phyloP scores from a whole-genome alignment of 495 filamentous ascomycete genomes.

The Penicillium arizonense region DNA sequence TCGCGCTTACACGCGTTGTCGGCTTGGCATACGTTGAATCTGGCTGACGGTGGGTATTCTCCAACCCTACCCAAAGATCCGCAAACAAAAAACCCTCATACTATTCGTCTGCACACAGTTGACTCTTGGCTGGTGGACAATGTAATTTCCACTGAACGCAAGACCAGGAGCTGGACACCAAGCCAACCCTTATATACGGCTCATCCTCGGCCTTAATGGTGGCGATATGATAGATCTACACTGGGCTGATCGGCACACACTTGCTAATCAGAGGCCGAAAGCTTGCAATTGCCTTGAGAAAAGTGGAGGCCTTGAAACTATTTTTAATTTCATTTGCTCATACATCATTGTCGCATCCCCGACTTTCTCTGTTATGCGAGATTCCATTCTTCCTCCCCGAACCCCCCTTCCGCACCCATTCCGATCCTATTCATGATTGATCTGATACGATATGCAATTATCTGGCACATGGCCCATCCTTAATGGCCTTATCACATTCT shows the following conservation, averaged over 20 bases:
- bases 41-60: too few relatives aligned
- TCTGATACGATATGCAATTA: constrained; percentile 2
- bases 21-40: constrained; percentile 3
- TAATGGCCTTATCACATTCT: constrained; percentile 1
- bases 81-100: neutral
- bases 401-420: neutral
- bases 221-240: constrained; percentile 5
- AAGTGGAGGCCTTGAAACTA: constrained; percentile 10
- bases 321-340: constrained; percentile 2
- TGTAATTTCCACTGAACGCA: too few relatives aligned
- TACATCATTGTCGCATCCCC: constrained; percentile 9
- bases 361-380: constrained; percentile 1
- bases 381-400: neutral
- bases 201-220: neutral
- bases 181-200: neutral
- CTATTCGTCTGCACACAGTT: too few relatives aligned
- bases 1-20: constrained; percentile 2
- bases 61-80: neutral
- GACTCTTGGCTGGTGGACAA: too few relatives aligned
- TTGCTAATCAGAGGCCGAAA: constrained; percentile 2
- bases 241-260: constrained; percentile 1
- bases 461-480: constrained; percentile 8
- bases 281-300: constrained; percentile 8
- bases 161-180: too few relatives aligned
- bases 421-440: constrained; percentile 4